Evolutionary conservation across 768 basidiomycete genomes (phyloP), one percentile per base, ranked within the genome.

Genomic region (Boletus reticulatus): DNA sequence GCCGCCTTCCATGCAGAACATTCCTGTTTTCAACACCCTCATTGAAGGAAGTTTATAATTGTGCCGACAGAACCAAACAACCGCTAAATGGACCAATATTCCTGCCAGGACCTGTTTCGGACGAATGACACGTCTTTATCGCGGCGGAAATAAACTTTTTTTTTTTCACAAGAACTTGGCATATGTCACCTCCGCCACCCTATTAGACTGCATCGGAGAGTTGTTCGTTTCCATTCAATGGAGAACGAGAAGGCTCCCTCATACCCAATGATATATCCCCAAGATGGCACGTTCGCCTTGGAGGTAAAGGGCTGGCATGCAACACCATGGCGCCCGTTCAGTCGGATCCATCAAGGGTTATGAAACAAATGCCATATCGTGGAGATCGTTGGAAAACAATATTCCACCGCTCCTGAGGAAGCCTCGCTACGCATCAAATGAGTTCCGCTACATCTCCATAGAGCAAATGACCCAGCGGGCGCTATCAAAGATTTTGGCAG

Each of bases 21-120:
- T 67, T 69, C 66, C 56, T 50, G 39, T 44, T 53, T 44, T 50
- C 48, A 38, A 53, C 11, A 31, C 45, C 37, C 14, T 19, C 29
- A 17, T 22, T 29, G 22, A 45, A 50, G 10, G 37, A 52, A 52
- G 61, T 14, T 41, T 48, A 64, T 58, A 64, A 61, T 61, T 58
- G 13, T 48, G 34, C 46, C 56, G 62, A 67, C 57, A 64, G 57
- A 50, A 53, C 66, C 63, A 67, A 66, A 67, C 53, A 59, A 43
- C 20, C 20, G 24, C 24, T 46, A 24, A 48, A 20, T 36, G n/a
- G 19, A 54, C 20, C 47, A 57, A 49, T 51, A n/a, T 58, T 36
- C 14, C 34, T 42, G 9, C 22, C 22, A 22, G 22, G 24, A 11
- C n/a, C 53, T 46, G 49, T 31, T 44, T 37, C 54, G 29, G 45